phyloP scores from a whole-genome alignment of 2,329 filamentous ascomycete genomes.

The Orbilia blumenaviensis region DNA sequence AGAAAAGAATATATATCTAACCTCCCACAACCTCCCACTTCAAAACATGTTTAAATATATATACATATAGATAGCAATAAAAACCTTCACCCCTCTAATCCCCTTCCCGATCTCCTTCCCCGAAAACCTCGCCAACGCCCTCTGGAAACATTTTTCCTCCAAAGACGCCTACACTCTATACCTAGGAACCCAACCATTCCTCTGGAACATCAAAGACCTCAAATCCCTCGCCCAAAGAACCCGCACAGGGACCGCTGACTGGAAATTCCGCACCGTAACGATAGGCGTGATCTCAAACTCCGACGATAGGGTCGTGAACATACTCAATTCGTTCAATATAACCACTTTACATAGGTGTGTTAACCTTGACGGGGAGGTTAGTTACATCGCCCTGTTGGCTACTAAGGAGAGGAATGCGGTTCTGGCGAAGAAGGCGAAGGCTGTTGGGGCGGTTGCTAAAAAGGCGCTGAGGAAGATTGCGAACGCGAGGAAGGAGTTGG shows the following conservation, averaged over 20 bases:
- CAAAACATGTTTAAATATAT: background rate
- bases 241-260: background rate
- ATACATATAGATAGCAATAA: conserved; percentile 65
- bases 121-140: conserved; percentile 63
- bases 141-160: conserved; percentile 68
- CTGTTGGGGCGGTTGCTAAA: conserved; percentile 54
- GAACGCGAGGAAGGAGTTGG: conserved; percentile 8
- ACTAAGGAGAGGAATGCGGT: conserved; percentile 12
- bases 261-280: conserved; percentile 60
- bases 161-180: conserved; percentile 66
- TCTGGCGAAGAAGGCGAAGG: conserved; percentile 13
- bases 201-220: conserved; percentile 61
- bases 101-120: conserved; percentile 60
- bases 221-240: conserved; percentile 17
- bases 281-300: conserved; percentile 72
- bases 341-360: background rate
- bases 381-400: background rate
- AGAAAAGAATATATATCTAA: background rate
- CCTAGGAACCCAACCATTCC: conserved; percentile 63
- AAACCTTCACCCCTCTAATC: conserved; percentile 65
- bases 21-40: too few relatives aligned
- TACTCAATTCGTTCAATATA: conserved; percentile 66
- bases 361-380: too few relatives aligned
- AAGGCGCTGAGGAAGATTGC: background rate
- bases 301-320: conserved; percentile 68